Percentiles rank a stretch among this genome's conserved stretches.
Conservation (phyloP, 2,329 filamentous ascomycete species). For the Trichoderma sp. region DNA sequence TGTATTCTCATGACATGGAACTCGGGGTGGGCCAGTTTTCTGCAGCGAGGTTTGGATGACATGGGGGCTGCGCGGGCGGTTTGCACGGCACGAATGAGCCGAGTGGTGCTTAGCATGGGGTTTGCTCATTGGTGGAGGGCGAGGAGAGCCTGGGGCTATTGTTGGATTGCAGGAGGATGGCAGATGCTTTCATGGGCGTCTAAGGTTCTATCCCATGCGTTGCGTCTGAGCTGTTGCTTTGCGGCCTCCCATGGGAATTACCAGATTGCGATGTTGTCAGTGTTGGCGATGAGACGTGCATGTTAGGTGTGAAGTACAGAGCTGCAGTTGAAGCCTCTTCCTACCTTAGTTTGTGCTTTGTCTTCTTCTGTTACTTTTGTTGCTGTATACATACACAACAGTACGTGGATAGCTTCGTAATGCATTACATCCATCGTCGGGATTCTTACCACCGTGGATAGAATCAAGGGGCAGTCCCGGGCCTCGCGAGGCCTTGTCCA, state of each 20-base stretch:
- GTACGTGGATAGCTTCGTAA: neutral
- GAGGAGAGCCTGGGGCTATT: slow-evolving; percentile 3
- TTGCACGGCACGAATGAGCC: slow-evolving; percentile 26
- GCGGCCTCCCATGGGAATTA: neutral
- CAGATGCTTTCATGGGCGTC: slow-evolving; percentile 1
- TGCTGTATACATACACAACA: neutral
- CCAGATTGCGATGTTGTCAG: neutral
- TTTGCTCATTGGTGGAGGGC: slow-evolving; percentile 18
- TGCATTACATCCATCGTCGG: neutral
- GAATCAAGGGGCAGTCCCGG: neutral
- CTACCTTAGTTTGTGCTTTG: too few relatives aligned
- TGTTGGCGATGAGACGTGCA: neutral
- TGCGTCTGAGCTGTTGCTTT: neutral
- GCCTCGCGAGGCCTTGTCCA: slow-evolving; percentile 1
- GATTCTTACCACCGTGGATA: neutral
- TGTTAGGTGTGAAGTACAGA: neutral
- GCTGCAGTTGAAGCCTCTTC: neutral
- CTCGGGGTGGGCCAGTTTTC: slow-evolving; percentile 2
- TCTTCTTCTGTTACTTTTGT: neutral
- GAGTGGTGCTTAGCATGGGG: slow-evolving; percentile 17
- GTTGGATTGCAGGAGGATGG: slow-evolving; percentile 1
- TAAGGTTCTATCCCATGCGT: neutral
- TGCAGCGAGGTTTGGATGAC: slow-evolving; percentile 10
- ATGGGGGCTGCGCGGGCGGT: slow-evolving; percentile 15
- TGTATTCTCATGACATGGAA: neutral